phyloP scores from a whole-genome alignment of 2,329 filamentous ascomycete genomes.

The Apiospora kogelbergensis region DNA sequence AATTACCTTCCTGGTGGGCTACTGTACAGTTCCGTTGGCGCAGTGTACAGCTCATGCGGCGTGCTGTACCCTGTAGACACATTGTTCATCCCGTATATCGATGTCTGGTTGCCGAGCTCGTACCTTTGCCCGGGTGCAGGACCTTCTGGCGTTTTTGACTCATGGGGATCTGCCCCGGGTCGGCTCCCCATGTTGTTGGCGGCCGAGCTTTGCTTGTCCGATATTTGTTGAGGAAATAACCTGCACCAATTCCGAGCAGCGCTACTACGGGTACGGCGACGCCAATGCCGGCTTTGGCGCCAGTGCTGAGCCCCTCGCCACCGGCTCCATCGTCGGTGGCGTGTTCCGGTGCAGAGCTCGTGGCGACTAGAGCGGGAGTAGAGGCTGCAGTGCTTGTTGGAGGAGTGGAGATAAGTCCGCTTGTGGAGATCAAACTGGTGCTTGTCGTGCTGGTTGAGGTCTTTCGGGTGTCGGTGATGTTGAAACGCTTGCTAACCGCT shows the following conservation, averaged over 20 bases:
- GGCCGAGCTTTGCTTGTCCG: not conserved
- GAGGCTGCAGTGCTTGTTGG: not conserved
- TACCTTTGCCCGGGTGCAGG: no score
- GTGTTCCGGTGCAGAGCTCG: no score
- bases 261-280: not conserved
- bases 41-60: no score
- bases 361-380: no score
- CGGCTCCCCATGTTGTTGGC: not conserved
- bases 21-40: no score
- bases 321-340: no score
- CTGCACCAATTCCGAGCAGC: constrained; percentile 5
- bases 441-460: not conserved
- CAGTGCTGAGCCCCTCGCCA: not conserved
- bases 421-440: not conserved
- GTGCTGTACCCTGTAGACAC: no score
- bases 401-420: no score
- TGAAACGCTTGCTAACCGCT: not conserved
- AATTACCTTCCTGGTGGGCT: no score
- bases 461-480: constrained; percentile 7
- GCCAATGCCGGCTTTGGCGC: not conserved
- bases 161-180: not conserved
- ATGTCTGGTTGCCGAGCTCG: no score
- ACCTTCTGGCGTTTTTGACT: no score
- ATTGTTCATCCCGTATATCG: no score
- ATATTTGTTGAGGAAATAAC: not conserved